These are phyloP conservation scores for Fusarium kyushuense DNA, from an alignment of 2,329 filamentous ascomycete species.

Conservation along the genomic window DNA sequence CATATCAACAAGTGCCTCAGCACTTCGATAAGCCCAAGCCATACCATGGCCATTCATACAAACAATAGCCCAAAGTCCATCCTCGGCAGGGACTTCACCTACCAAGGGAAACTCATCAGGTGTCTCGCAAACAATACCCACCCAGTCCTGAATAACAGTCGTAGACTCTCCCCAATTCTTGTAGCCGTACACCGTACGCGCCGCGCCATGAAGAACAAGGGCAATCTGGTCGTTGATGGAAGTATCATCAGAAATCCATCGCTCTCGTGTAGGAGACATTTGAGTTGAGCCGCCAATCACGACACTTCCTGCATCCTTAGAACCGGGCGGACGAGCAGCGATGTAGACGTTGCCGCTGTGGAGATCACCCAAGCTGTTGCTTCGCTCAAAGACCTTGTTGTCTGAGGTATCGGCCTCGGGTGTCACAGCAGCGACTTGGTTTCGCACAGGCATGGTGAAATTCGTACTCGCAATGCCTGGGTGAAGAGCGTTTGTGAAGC, in stretches of 20 bases:
- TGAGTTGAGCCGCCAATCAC: slow-evolving; percentile 21
- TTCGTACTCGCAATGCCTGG: slow-evolving; percentile 25
- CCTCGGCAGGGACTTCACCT: slow-evolving; percentile 23
- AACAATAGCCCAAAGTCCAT: slow-evolving; percentile 28
- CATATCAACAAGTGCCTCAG: slow-evolving; percentile 32
- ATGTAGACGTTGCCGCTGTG: slow-evolving; percentile 32
- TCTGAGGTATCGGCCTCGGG: slow-evolving; percentile 8
- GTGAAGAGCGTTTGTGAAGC: slow-evolving; percentile 24
- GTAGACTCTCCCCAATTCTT: slow-evolving; percentile 29
- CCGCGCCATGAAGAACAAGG: slow-evolving; percentile 13
- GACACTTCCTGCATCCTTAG: slow-evolving; percentile 17
- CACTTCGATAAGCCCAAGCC: slow-evolving; percentile 32
- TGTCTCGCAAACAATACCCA: slow-evolving; percentile 22
- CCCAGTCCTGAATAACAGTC: slow-evolving; percentile 27
- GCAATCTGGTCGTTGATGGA: slow-evolving; percentile 28
- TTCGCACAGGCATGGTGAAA: slow-evolving; percentile 29
- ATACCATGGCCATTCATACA: slow-evolving; percentile 34
- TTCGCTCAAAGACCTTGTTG: slow-evolving; percentile 11
- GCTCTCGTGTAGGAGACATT: slow-evolving; percentile 24
- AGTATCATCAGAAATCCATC: slow-evolving; percentile 14
- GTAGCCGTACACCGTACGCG: slow-evolving; percentile 12
- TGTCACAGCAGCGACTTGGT: slow-evolving; percentile 13
- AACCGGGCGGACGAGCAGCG: slow-evolving; percentile 13
- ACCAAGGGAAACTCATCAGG: slow-evolving; percentile 25
- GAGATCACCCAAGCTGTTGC: slow-evolving; percentile 11